Percentiles rank a stretch among this genome's conserved stretches.
Evolutionary conservation across 331 rosid genomes (phyloP).

Genomic region (Arachis monticola): DNA sequence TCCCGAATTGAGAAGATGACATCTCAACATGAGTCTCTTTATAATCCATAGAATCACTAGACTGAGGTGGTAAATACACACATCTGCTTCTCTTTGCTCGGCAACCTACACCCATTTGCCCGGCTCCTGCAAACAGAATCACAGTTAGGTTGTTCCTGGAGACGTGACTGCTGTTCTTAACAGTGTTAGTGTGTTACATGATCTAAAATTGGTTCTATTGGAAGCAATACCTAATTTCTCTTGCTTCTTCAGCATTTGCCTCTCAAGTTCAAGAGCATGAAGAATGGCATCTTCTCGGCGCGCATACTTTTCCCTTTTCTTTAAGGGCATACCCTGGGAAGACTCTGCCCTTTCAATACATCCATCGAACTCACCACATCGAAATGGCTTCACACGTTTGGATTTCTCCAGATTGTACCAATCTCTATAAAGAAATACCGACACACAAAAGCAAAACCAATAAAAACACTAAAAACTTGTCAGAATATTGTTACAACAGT

Average conservation of each 20-base stretch:
- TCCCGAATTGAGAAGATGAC: slow-evolving; percentile 60
- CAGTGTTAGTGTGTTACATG: slow-evolving; percentile 38
- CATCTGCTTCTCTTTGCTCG: slow-evolving; percentile 77
- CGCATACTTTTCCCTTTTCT: slow-evolving; percentile 98
- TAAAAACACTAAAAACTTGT: background rate
- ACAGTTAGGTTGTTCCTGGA: slow-evolving; percentile 49
- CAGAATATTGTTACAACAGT: background rate
- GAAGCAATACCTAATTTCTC: slow-evolving; percentile 64
- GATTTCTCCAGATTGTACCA: slow-evolving; percentile 99
- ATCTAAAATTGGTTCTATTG: slow-evolving; percentile 44
- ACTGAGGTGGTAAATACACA: slow-evolving; percentile 68
- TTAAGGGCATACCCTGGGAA: slow-evolving; percentile 86
- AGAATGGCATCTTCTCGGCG: slow-evolving; percentile 99
- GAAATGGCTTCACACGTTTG: slow-evolving; percentile 92
- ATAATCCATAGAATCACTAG: slow-evolving; percentile 78
- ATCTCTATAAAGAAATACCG: slow-evolving; percentile 62
- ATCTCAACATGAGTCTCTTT: slow-evolving; percentile 64
- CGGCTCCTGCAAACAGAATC: slow-evolving; percentile 62
- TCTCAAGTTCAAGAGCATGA: slow-evolving; percentile 96
- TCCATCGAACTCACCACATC: slow-evolving; percentile 98
- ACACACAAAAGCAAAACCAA: slow-evolving; percentile 10
- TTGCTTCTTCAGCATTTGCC: slow-evolving; percentile 62
- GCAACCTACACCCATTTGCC: slow-evolving; percentile 53
- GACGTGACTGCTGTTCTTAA: slow-evolving; percentile 46
- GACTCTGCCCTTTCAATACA: slow-evolving; percentile 95